phyloP scores from a whole-genome alignment of 495 filamentous ascomycete species.

The Annulohypoxylon moriforme region DNA sequence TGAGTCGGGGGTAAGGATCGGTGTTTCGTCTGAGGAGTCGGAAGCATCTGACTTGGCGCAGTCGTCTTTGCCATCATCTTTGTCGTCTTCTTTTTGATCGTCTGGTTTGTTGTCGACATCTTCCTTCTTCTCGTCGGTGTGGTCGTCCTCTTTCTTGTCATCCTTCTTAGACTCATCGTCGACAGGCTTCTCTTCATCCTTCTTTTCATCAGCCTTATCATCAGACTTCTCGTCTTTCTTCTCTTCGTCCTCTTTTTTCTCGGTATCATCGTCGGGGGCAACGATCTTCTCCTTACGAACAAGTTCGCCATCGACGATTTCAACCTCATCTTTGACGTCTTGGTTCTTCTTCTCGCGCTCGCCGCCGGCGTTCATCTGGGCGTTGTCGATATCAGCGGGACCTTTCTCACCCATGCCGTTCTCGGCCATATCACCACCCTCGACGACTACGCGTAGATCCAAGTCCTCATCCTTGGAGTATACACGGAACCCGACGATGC shows the following conservation, averaged over 20 bases:
- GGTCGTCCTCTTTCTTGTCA: conserved; percentile 18
- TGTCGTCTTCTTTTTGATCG: conserved; percentile 28
- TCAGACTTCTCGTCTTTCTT: conserved; percentile 26
- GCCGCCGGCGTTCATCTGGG: conserved; percentile 63
- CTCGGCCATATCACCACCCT: conserved; percentile 60
- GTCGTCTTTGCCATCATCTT: conserved; percentile 31
- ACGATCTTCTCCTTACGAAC: conserved; percentile 53
- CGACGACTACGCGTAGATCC: conserved; percentile 60
- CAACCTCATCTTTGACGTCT: conserved; percentile 40
- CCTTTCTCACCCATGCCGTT: conserved; percentile 65
- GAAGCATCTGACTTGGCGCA: conserved; percentile 44
- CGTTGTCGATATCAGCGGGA: conserved; percentile 60
- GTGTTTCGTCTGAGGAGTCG: conserved; percentile 37
- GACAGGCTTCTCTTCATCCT: conserved; percentile 7
- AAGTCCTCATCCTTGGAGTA: conserved; percentile 62
- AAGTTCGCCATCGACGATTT: conserved; percentile 53
- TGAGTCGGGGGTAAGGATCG: conserved; percentile 44
- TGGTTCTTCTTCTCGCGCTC: conserved; percentile 50
- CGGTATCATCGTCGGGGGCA: conserved; percentile 48
- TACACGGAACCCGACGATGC: conserved; percentile 61
- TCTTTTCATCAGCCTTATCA: conserved; percentile 9
- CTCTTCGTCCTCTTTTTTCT: conserved; percentile 35
- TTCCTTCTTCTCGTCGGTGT: conserved; percentile 6
- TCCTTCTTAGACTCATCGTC: conserved; percentile 21
- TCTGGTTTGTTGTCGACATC: conserved; percentile 22